Conservation (phyloP, 768 basidiomycete species). For the Pulveroboletus sp. region DNA sequence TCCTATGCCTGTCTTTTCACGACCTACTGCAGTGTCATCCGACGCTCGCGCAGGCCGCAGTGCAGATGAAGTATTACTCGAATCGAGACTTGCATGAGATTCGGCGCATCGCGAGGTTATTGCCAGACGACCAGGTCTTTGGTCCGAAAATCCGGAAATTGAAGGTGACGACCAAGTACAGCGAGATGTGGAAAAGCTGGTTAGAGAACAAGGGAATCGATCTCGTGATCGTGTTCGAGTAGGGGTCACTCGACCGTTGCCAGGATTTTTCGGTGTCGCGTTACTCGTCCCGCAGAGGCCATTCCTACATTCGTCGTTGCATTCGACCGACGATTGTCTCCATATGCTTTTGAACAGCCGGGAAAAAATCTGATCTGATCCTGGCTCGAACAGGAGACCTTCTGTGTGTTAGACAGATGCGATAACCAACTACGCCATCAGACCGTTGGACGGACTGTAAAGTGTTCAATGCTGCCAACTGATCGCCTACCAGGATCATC, state of each 20-base stretch:
- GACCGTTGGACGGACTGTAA: conserved; percentile 4
- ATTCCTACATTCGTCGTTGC: neutral
- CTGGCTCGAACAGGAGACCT: conserved; percentile 23
- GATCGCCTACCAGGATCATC: too few relatives aligned
- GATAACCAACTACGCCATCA: conserved; percentile 80
- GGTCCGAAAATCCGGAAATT: conserved; percentile 1
- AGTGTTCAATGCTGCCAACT: too few relatives aligned
- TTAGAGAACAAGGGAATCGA: conserved; percentile 32
- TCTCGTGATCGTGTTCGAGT: conserved; percentile 34
- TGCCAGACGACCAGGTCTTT: conserved; percentile 37
- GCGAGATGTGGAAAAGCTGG: conserved; percentile 38
- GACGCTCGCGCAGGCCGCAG: conserved; percentile 31
- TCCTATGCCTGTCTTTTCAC: too few relatives aligned
- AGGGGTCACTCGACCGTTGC: neutral
- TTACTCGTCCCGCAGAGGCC: neutral
- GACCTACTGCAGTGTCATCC: conserved; percentile 30
- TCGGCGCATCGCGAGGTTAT: conserved; percentile 37
- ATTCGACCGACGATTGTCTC: too few relatives aligned
- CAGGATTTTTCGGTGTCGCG: neutral
- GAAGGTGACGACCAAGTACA: conserved; percentile 28
- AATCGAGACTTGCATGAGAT: conserved; percentile 37
- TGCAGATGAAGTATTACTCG: conserved; percentile 34
- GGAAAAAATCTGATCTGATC: neutral
- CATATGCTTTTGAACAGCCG: too few relatives aligned
- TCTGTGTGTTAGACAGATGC: conserved; percentile 35